Percentiles rank a stretch among this genome's conserved stretches.
Conservation (phyloP, 305 asterid genomes). For the Salvia sclarea region DNA sequence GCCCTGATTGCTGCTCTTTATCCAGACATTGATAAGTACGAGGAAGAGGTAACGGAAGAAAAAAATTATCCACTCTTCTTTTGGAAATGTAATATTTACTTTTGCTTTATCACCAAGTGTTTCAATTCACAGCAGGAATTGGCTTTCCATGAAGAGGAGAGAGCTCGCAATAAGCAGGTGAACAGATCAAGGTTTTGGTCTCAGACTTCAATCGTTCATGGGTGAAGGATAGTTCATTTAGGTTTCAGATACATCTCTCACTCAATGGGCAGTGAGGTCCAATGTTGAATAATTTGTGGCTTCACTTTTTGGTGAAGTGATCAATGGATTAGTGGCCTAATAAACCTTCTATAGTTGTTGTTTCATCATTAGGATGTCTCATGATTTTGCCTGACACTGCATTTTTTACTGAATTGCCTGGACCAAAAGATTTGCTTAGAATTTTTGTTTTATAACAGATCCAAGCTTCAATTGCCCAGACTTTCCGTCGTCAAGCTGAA, state of each 20-base stretch:
- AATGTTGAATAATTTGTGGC: slow-evolving; percentile 21
- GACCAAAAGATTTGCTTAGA: slow-evolving; percentile 10
- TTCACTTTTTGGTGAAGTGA: background rate
- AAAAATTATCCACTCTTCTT: slow-evolving; percentile 24
- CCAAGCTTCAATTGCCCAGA: slow-evolving; percentile 91
- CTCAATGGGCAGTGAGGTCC: slow-evolving; percentile 11
- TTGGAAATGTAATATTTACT: slow-evolving; percentile 20
- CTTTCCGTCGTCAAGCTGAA: slow-evolving; percentile 83
- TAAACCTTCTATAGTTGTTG: background rate
- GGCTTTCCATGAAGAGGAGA: slow-evolving; percentile 94
- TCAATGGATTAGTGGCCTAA: background rate
- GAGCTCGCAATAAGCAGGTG: slow-evolving; percentile 90
- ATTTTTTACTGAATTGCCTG: slow-evolving; percentile 2
- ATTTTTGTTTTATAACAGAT: slow-evolving; percentile 54
- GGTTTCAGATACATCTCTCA: slow-evolving; percentile 5
- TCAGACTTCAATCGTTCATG: slow-evolving; percentile 17
- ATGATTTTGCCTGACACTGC: background rate
- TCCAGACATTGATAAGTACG: slow-evolving; percentile 93
- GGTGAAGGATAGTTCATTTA: slow-evolving; percentile 11
- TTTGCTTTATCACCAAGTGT: slow-evolving; percentile 27
- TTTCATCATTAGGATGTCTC: slow-evolving; percentile 12
- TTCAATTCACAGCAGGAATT: slow-evolving; percentile 57
- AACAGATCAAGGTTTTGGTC: slow-evolving; percentile 7
- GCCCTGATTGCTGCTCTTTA: slow-evolving; percentile 75
- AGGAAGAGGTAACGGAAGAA: slow-evolving; percentile 71